Percentiles rank a stretch among this genome's conserved stretches.
Evolutionary conservation across 140 eudicot species (phyloP).

Genomic region (Anethum foeniculum): DNA sequence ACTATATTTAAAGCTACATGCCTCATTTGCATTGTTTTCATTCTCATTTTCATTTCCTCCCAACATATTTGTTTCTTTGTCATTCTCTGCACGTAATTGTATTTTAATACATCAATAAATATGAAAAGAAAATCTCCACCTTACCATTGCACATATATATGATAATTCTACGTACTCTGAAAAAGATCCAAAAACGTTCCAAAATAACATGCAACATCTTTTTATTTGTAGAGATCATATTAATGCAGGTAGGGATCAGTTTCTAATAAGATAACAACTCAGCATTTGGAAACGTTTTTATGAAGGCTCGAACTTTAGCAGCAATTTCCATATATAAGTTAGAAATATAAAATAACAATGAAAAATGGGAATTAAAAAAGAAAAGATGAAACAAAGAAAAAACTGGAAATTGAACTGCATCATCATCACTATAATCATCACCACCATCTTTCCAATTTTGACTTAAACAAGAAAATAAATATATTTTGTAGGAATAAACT

Average conservation of each 20-base stretch:
- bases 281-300: too few species aligned
- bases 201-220: too few species aligned
- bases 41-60: conserved; percentile 28
- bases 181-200: too few species aligned
- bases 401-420: conserved; percentile 33
- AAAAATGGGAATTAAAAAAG: background rate
- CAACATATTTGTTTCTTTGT: conserved; percentile 24
- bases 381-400: background rate
- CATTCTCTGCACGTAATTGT: conserved; percentile 27
- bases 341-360: background rate
- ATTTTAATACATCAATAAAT: conserved; percentile 5
- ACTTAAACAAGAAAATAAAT: conserved; percentile 47
- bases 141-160: background rate
- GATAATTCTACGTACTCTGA: too few species aligned
- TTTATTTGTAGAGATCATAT: too few species aligned
- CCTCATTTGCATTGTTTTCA: conserved; percentile 32
- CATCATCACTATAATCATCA: conserved; percentile 21
- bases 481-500: conserved; percentile 16
- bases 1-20: conserved; percentile 63
- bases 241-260: too few species aligned
- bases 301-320: too few species aligned
- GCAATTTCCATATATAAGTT: too few species aligned
- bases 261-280: too few species aligned
- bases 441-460: conserved; percentile 26
- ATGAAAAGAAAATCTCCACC: background rate